These are phyloP conservation scores for Phialophora tarda DNA, from an alignment of 2,329 filamentous ascomycete species.

Conservation along the genomic window DNA sequence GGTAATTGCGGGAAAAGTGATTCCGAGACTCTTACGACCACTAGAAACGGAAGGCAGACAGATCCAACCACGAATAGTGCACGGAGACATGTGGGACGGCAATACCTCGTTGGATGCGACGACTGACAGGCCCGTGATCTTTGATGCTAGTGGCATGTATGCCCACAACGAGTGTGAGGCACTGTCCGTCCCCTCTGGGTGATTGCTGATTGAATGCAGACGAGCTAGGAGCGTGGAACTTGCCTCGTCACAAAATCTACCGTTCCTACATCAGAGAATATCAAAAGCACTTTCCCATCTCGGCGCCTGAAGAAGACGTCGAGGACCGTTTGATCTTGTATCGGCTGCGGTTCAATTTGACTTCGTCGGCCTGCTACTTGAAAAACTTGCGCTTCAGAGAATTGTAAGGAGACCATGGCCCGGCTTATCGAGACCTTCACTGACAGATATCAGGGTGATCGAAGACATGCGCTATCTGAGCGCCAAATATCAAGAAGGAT, in stretches of 20 bases:
- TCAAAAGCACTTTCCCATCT: background rate
- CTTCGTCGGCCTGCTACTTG: background rate
- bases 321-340: background rate
- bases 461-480: background rate
- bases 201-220: background rate
- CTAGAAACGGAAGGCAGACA: no score
- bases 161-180: background rate
- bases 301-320: background rate
- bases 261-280: background rate
- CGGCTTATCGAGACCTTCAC: background rate
- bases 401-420: background rate
- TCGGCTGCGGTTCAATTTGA: background rate
- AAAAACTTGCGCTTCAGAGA: background rate
- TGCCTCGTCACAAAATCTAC: background rate
- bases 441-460: background rate
- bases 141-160: background rate
- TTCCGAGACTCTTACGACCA: no score
- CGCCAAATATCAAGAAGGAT: constrained; percentile 1
- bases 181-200: background rate
- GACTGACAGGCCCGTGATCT: background rate
- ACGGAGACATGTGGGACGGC: background rate
- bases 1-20: no score
- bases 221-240: background rate
- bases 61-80: no score
- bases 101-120: background rate